A percentile compares a stretch with the other conserved stretches of the same genome.
Conservation (phyloP, 257 asterid species). For the Nicotiana otophora region DNA sequence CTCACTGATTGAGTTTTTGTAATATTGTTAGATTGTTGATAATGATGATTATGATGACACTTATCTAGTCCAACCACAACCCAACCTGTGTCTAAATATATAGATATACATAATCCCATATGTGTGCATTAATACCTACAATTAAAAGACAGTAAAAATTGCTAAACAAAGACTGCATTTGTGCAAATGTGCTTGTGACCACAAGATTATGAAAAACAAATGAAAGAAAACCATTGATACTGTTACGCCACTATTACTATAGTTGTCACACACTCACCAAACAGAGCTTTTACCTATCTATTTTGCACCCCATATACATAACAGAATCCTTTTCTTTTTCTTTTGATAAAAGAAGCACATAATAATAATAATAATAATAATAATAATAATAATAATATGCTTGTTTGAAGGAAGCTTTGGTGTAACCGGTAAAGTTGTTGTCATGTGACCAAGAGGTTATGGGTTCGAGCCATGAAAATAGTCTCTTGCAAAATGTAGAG, state of each 20-base stretch:
- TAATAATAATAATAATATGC: no score
- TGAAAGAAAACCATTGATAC: not conserved
- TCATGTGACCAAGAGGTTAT: no score
- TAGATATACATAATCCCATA: not conserved
- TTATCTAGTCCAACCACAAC: slow-evolving; percentile 1
- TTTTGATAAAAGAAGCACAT: not conserved
- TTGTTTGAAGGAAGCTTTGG: no score
- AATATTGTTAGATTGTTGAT: not conserved
- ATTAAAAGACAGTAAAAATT: not conserved
- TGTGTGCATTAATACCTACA: not conserved
- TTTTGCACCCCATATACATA: not conserved
- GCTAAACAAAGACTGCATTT: not conserved
- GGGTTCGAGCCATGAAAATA: fast-evolving
- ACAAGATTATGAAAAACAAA: not conserved
- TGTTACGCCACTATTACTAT: not conserved
- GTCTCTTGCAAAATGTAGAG: no score
- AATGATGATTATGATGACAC: slow-evolving; percentile 1
- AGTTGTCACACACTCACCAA: not conserved
- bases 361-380: no score
- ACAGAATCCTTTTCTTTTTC: not conserved
- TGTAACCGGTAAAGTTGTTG: no score
- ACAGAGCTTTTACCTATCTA: not conserved
- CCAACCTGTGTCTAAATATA: not conserved
- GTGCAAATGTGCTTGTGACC: not conserved
- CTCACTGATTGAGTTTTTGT: slow-evolving; percentile 1